These are phyloP conservation scores for Syncephalastrum contaminatum DNA, from an alignment of 371 early-diverging fungal species.

Conservation along the genomic window DNA sequence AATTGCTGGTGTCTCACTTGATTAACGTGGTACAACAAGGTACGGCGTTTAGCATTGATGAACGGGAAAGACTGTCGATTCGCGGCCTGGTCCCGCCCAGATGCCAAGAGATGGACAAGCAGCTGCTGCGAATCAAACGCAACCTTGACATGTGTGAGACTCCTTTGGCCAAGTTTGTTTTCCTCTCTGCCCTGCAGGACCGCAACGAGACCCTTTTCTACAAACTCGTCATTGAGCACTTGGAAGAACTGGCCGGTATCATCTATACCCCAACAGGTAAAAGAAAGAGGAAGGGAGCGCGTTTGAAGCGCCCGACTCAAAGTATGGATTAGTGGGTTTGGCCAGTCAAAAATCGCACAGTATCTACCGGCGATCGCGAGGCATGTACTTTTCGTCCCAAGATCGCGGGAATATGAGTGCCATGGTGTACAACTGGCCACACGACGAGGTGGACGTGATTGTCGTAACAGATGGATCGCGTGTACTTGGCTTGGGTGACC, in stretches of 20 bases:
- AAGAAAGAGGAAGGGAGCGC: neutral
- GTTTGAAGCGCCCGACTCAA: neutral
- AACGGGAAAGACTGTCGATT: constrained; percentile 65
- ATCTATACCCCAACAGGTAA: constrained; percentile 53
- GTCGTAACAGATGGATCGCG: constrained; percentile 71
- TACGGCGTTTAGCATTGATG: constrained; percentile 64
- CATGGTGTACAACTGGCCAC: constrained; percentile 60
- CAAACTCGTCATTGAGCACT: constrained; percentile 58
- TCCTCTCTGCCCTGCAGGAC: constrained; percentile 52
- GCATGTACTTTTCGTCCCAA: constrained; percentile 63
- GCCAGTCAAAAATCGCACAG: constrained; percentile 60
- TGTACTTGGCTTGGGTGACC: constrained; percentile 57
- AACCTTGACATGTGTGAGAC: constrained; percentile 59
- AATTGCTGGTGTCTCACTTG: neutral
- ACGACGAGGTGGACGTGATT: constrained; percentile 61
- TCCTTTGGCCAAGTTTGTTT: constrained; percentile 60
- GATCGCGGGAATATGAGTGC: constrained; percentile 63
- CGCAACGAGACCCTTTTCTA: constrained; percentile 69
- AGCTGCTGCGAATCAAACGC: constrained; percentile 57
- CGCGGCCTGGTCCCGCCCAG: constrained; percentile 69
- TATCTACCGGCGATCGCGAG: constrained; percentile 63
- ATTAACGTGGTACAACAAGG: constrained; percentile 24
- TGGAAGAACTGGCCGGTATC: constrained; percentile 51
- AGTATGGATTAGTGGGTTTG: constrained; percentile 31
- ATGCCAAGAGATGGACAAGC: constrained; percentile 65